Conservation (phyloP, 176 grass and related monocot species). For the Triticum monococcum region DNA sequence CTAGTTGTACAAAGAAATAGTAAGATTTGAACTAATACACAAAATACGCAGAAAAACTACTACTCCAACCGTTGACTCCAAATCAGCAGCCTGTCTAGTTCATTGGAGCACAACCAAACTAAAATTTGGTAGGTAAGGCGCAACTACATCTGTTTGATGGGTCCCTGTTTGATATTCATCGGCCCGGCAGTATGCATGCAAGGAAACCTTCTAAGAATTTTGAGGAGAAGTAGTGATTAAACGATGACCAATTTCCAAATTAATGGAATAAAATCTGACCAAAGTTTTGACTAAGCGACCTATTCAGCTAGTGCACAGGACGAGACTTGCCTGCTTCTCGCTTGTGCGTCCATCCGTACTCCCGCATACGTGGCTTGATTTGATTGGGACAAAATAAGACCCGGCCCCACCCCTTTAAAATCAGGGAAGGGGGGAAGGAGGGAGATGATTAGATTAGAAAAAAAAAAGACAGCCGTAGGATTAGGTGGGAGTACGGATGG, state of each 20-base stretch:
- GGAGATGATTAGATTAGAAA: too few species aligned
- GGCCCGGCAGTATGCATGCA: not conserved
- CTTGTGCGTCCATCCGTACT: too few species aligned
- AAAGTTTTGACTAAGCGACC: slow-evolving; percentile 32
- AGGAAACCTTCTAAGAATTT: not conserved
- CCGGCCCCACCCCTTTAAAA: too few species aligned
- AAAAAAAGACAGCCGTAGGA: too few species aligned
- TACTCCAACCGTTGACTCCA: not conserved
- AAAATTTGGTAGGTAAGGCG: slow-evolving; percentile 21
- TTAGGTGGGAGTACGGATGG: too few species aligned
- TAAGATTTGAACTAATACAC: too few species aligned
- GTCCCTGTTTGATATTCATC: not conserved
- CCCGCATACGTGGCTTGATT: too few species aligned
- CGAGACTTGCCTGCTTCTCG: too few species aligned
- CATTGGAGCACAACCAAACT: slow-evolving; percentile 25
- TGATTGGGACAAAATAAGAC: too few species aligned
- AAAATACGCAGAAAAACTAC: too few species aligned
- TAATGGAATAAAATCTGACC: slow-evolving; percentile 1
- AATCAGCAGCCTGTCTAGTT: slow-evolving; percentile 9
- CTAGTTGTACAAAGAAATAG: too few species aligned
- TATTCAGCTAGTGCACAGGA: not conserved
- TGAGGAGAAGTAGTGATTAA: not conserved
- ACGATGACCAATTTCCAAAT: not conserved
- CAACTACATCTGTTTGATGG: slow-evolving; percentile 12
- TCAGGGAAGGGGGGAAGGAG: not conserved